Conservation (phyloP, 2,329 filamentous ascomycete species). For the Clonostachys rhizophaga region DNA sequence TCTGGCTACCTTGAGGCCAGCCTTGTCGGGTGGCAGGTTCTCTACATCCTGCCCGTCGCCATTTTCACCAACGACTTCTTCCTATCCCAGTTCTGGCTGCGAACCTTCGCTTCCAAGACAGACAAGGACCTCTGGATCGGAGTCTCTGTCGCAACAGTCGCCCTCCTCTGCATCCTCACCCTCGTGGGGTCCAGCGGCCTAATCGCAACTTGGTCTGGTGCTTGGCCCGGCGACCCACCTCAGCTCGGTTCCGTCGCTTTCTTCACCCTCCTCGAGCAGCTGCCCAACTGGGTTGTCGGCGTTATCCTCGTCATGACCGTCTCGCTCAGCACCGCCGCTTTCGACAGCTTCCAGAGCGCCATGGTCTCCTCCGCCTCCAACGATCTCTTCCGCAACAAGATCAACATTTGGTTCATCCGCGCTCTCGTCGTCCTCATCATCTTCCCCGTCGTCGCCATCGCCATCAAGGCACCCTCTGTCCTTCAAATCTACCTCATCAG, state of each 20-base stretch:
- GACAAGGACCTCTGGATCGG: constrained; percentile 76
- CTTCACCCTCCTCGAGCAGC: constrained; percentile 66
- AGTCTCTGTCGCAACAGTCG: constrained; percentile 60
- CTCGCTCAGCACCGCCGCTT: constrained; percentile 70
- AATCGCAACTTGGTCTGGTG: constrained; percentile 74
- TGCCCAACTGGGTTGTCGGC: constrained; percentile 78
- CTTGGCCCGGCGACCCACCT: constrained; percentile 58
- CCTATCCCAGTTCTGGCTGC: constrained; percentile 78
- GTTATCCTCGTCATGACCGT: constrained; percentile 79
- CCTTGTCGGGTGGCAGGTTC: constrained; percentile 76
- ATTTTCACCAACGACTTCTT: constrained; percentile 85
- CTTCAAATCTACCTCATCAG: constrained; percentile 81
- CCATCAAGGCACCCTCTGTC: constrained; percentile 68
- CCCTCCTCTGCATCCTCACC: constrained; percentile 64
- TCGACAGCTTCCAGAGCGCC: constrained; percentile 76
- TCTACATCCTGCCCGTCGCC: constrained; percentile 80
- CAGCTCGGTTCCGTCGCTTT: constrained; percentile 63
- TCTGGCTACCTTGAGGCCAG: constrained; percentile 66
- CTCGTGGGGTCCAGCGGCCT: constrained; percentile 71
- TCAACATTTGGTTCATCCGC: constrained; percentile 72
- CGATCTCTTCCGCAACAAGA: constrained; percentile 77
- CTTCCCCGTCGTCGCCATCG: constrained; percentile 68
- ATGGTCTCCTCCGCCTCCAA: constrained; percentile 85
- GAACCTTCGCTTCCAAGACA: constrained; percentile 74
- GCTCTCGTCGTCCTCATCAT: constrained; percentile 66